phyloP scores from a whole-genome alignment of 495 filamentous ascomycete species.

The Schizothecium vesticola region DNA sequence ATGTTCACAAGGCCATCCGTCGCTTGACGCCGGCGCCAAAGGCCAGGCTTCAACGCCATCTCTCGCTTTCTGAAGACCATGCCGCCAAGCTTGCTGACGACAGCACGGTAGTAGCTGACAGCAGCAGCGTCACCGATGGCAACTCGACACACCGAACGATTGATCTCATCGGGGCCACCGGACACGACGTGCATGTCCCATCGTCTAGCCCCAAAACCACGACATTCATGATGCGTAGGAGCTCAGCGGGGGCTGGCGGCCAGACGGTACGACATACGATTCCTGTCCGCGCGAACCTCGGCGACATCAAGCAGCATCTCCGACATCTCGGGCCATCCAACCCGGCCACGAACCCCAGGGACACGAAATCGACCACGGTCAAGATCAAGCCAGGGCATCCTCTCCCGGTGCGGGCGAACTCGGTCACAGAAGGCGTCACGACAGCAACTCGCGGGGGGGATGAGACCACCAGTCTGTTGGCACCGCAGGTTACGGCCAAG shows the following conservation, averaged over 20 bases:
- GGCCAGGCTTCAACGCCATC: slow-evolving; percentile 24
- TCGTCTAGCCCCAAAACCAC: slow-evolving; percentile 39
- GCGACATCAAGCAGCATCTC: slow-evolving; percentile 74
- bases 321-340: slow-evolving; percentile 93
- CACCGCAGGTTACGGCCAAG: slow-evolving; percentile 42
- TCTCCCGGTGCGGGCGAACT: slow-evolving; percentile 23
- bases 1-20: slow-evolving; percentile 93
- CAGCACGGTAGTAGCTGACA: slow-evolving; percentile 12
- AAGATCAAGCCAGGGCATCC: slow-evolving; percentile 72
- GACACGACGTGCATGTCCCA: slow-evolving; percentile 24
- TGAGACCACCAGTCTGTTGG: slow-evolving; percentile 38
- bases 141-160: slow-evolving; percentile 4
- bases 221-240: slow-evolving; percentile 53
- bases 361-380: slow-evolving; percentile 79
- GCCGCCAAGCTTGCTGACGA: slow-evolving; percentile 8
- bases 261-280: slow-evolving; percentile 34
- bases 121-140: slow-evolving; percentile 1
- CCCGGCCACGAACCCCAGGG: slow-evolving; percentile 72
- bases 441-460: slow-evolving; percentile 27
- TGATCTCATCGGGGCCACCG: slow-evolving; percentile 20
- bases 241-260: slow-evolving; percentile 44
- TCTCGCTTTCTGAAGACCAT: slow-evolving; percentile 20
- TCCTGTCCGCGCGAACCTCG: slow-evolving; percentile 46
- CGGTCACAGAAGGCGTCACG: slow-evolving; percentile 14
- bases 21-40: slow-evolving; percentile 47